These are phyloP conservation scores for Penicillium macrosclerotiorum DNA, from an alignment of 495 filamentous ascomycete species.

Conservation along the genomic window DNA sequence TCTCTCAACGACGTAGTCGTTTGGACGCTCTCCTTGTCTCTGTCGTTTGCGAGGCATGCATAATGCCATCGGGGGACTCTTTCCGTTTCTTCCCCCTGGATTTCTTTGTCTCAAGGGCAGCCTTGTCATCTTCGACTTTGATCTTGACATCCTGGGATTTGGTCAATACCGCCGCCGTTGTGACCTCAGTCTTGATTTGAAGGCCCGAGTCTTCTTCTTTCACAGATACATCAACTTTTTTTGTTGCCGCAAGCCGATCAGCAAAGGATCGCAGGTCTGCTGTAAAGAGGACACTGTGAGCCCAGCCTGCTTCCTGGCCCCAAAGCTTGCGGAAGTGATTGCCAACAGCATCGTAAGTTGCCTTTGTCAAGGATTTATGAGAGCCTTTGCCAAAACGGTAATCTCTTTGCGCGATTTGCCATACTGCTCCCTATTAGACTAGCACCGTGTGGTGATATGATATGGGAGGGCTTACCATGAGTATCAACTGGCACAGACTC, in stretches of 20 bases:
- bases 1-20: slow-evolving; percentile 23
- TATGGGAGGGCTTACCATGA: slow-evolving; percentile 56
- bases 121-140: slow-evolving; percentile 25
- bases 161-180: slow-evolving; percentile 27
- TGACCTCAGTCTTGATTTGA: slow-evolving; percentile 29
- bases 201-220: slow-evolving; percentile 27
- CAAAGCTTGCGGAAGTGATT: slow-evolving; percentile 88
- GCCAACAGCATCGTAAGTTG: slow-evolving; percentile 84
- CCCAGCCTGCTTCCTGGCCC: slow-evolving; percentile 96
- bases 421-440: slow-evolving; percentile 53
- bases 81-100: slow-evolving; percentile 18
- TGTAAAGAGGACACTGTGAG: slow-evolving; percentile 93
- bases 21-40: slow-evolving; percentile 40
- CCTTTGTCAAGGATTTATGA: slow-evolving; percentile 81
- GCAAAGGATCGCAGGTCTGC: slow-evolving; percentile 88
- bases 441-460: neutral
- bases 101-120: slow-evolving; percentile 9
- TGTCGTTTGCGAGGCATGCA: slow-evolving; percentile 29
- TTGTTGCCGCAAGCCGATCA: slow-evolving; percentile 54
- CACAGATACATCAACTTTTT: slow-evolving; percentile 36
- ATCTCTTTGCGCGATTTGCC: slow-evolving; percentile 95
- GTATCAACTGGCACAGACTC: slow-evolving; percentile 96
- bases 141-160: slow-evolving; percentile 23
- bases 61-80: slow-evolving; percentile 13
- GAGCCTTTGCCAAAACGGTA: slow-evolving; percentile 88